These are phyloP conservation scores for Adiantum capillusveneris DNA, from an alignment of 75 land plant species.

Conservation along the genomic window DNA sequence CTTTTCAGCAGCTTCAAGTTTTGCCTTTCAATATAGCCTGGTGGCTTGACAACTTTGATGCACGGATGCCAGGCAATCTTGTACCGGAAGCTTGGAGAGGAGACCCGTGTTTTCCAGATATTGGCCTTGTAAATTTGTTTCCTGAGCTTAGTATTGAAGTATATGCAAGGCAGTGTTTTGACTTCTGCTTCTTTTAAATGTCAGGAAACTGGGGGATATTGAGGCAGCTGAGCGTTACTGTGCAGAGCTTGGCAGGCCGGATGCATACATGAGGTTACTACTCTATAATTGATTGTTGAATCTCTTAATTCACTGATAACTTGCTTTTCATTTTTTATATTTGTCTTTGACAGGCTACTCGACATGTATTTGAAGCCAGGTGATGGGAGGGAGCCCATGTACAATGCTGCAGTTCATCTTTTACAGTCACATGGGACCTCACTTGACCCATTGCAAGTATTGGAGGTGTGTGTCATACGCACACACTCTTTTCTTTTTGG, in stretches of 20 bases:
- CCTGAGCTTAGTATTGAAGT: not conserved
- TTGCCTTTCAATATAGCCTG: too few relatives aligned
- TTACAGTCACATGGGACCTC: conserved; percentile 92
- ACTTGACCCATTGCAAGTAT: conserved; percentile 86
- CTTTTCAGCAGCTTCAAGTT: too few relatives aligned
- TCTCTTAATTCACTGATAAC: not conserved
- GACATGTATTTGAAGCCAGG: conserved; percentile 94
- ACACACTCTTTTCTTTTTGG: not conserved
- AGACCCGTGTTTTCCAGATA: conserved; percentile 73
- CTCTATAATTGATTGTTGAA: not conserved
- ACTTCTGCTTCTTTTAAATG: not conserved
- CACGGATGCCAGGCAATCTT: conserved; percentile 65
- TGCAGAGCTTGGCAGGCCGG: conserved; percentile 87
- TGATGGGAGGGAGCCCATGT: conserved; percentile 92
- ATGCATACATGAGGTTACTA: conserved; percentile 68
- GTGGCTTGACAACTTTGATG: conserved; percentile 1
- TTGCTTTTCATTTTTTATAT: not conserved
- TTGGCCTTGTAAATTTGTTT: conserved; percentile 70
- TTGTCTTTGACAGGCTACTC: conserved; percentile 47
- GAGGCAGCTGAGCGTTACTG: conserved; percentile 96
- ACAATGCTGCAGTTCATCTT: conserved; percentile 89
- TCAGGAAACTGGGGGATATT: conserved; percentile 89
- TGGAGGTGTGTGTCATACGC: conserved; percentile 52
- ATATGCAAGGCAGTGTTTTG: not conserved
- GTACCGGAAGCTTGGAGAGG: conserved; percentile 81